Evolutionary conservation across 768 basidiomycete genomes (phyloP), one percentile per base, ranked within the genome.

Genomic region (Boletus patriciae): DNA sequence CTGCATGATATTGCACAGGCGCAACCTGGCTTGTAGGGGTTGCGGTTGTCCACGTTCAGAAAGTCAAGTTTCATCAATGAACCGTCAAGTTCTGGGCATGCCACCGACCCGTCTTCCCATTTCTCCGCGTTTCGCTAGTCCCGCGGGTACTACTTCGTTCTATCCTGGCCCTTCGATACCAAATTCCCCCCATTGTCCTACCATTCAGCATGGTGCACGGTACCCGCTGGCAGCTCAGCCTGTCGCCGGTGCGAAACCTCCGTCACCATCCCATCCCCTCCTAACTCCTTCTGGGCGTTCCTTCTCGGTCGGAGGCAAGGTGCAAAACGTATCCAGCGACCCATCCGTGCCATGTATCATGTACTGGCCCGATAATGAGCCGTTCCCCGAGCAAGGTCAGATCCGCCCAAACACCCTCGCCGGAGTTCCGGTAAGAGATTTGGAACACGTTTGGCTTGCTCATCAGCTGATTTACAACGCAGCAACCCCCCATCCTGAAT

Each of bases 331-430:
- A 57, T 92, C 89, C 27, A 75, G 63, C 38, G 89, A 93, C 67
- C 88, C 90, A 19, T 69, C 84, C 47, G 64, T 76, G 29, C 88
- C 91, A 4, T 91, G 91, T 63, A 79, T 92, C 74, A 86, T 93
- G 84, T 93, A 87, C 64, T 94, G 92, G 92, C 91, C 92, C 6
- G 91, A 92, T 70, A 94, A 94, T 63, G 92, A 94, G 67, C 81
- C 88, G 5, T 77, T 90, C 58, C 92, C 92, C 1, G 87, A 89
- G 62, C 85, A 83, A 68, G 84, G 88, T 13, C 92, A 93, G 74
- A 88, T 87, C 55, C 78, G 89, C 4, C 89, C 87, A 0, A 78
- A 74, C 57, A 77, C 67, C 21, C 72, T 86, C 18, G 72, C 76
- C 50, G 84, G 84, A 18, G 62, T 84, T 36, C 77, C 83, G 49